A percentile compares a stretch with the other conserved stretches of the same genome.
Conservation (phyloP, 192 early-diverging fungal species). For the Gonapodya prolifera region DNA sequence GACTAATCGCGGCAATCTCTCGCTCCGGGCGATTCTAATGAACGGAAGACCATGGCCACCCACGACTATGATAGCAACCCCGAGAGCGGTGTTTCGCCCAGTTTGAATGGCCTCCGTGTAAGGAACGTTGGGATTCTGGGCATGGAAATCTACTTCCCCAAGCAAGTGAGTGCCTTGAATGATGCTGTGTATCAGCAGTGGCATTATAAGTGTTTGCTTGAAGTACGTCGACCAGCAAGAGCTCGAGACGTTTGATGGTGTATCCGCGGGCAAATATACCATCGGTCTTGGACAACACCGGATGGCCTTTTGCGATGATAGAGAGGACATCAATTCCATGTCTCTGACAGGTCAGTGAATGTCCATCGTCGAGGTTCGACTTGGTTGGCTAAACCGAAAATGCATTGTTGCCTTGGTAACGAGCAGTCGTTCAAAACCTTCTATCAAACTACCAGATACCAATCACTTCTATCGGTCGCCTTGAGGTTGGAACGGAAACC, state of each 20-base stretch:
- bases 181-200: no score
- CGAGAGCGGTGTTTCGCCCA: no score
- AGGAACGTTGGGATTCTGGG: slow-evolving; percentile 52
- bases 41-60: no score
- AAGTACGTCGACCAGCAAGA: slow-evolving; percentile 36
- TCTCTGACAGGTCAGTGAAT: slow-evolving; percentile 57
- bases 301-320: slow-evolving; percentile 93
- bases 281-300: slow-evolving; percentile 94
- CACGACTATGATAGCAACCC: no score
- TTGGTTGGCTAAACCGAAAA: not conserved
- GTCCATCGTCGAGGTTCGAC: not conserved
- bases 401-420: not conserved
- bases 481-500: slow-evolving; percentile 98
- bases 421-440: slow-evolving; percentile 73
- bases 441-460: slow-evolving; percentile 86
- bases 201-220: no score
- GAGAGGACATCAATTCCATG: slow-evolving; percentile 88
- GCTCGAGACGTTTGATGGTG: slow-evolving; percentile 74
- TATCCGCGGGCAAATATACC: slow-evolving; percentile 93
- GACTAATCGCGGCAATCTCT: no score
- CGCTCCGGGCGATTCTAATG: no score
- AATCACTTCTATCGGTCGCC: slow-evolving; percentile 74
- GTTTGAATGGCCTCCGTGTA: no score
- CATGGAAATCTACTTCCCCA: slow-evolving; percentile 57
- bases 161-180: no score